Base-by-base conservation (phyloP, 192 early-diverging fungal genomes). In the Podochytrium sp. region DNA sequence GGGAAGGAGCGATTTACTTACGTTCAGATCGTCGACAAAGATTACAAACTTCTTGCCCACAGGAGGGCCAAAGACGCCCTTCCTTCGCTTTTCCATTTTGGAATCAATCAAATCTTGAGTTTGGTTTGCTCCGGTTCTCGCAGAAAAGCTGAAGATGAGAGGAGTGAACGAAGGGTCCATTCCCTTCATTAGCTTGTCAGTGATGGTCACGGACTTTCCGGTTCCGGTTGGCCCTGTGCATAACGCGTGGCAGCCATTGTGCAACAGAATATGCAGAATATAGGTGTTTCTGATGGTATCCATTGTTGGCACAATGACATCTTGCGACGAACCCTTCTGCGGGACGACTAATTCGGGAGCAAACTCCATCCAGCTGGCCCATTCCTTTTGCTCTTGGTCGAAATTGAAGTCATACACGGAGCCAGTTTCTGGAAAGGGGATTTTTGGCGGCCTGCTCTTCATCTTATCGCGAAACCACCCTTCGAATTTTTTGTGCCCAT, bases 1-100 rank as follows among this genome's bases (percentile, higher is more conserved):
- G n/a, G n/a, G n/a, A n/a, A n/a, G n/a, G n/a, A n/a, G n/a, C n/a
- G n/a, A n/a, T 47, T 47, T 20, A 47, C 10, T 47, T 47, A 20
- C n/a, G n/a, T 20, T 47, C 43, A 47, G n/a, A 29, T 57, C 60
- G 63, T 89, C 87, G n/a, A 89, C 79, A 57, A 89, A 88, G 1
- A 89, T 42, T 3, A 86, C 70, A 73, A 75, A 88, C 40, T 73
- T 74, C 57, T 87, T 89, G n/a, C 87, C 87, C 10, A 84, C 81
- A 4, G 87, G 87, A 12, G 87, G 86, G 0, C 87, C 87, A 79
- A 86, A 86, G 5, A 89, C 87, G 14, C 87, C 87, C 56, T 89
- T 89, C 73, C 86, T 75, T 29, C 86, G 49, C 65, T 89, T 89
- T 65, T 89, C 87, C 78, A 88, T 71, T 65, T 89, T 89, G n/a